Evolutionary conservation across 1,139 yeast species (phyloP), one percentile per base, ranked within the genome.

Genomic region (Sugiyamaella grinbergsii): DNA sequence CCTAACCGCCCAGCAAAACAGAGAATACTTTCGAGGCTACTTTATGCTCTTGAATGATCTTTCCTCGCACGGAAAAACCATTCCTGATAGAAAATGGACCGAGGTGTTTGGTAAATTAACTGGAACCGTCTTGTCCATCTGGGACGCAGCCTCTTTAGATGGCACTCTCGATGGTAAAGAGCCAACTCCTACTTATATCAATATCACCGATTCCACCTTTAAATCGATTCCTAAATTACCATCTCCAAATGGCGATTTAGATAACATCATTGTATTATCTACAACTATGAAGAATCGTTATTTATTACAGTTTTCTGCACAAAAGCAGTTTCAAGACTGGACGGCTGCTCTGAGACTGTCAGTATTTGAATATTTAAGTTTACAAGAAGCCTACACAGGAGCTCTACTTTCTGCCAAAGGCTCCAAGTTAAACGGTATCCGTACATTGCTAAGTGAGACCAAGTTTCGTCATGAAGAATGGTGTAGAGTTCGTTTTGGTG

Each of bases 351-450:
- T 93, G 53, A 74, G 96, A 55, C 74, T 93, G 56, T 77, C 95
- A 19, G 78, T 81, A 50, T 90, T 79, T 66, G 98, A 93, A 70
- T 83, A 84, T 67, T 79, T 82, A 23, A 74, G 89, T 19, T 74
- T 93, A 53, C 98, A 93, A 70, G 95, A 89, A 66, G 96, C 97
- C 0, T 93, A 93, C 66, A 90, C 98, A 0, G 98, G 96, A 5
- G 96, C 97, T 0, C 73, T 93, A 52, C 74, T 93, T 48, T 84
- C 95, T 10, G 88, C 96, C 20, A 78, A 95, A 65, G 98, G 98
- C 16, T 78, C 95, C 4, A 72, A 87, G 55, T 74, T 93, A 56
- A 84, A 93, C 48, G 98, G 94, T 65, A 90, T 93, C 54, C 79
- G 88, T 53, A 85, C 94, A 7, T 77, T 93, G 36, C 74, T 93